Base-by-base conservation (phyloP, 225 moss, liverwort and hornwort species). In the Thuidium tamariscinum region DNA sequence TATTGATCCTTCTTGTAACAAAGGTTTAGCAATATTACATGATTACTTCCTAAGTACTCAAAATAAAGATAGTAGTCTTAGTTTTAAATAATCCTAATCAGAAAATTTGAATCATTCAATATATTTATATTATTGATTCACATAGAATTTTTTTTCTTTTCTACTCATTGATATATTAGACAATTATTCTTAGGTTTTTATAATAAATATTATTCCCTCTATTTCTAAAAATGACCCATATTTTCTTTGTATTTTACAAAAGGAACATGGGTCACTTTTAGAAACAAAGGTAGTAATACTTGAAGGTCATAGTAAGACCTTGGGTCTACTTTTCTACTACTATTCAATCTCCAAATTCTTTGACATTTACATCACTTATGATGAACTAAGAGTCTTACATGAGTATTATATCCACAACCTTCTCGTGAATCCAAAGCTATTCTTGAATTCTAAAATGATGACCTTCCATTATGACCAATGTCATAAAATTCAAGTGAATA, bases 151-250 rank as follows among this genome's bases (percentile, higher is more conserved):
- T 22, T 10, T 67, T 7, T 61, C 19, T 61, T 68, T 41, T 41
- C 23, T 68, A 37, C 39, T 25, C 4, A 41, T 7, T 41, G 1
- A 39, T 69, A 23, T 7, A 39, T 14, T 2, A 39, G 4, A 41
- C 0, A 0, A 25, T 23, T 67, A 7, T 67, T 4, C 2, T 30
- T 7, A 34, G 9, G 8, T 32, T 61, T 16, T 16, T 4, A 9
- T 8, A n/a, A 19, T n/a, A 65, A 10, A 65, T 20, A 36, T 20
- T 11, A n/a, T n/a, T n/a, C n/a, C n/a, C n/a, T n/a, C n/a, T n/a
- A n/a, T n/a, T n/a, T n/a, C n/a, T n/a, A n/a, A n/a, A n/a, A n/a
- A n/a, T n/a, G n/a, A n/a, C n/a, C n/a, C n/a, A n/a, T n/a, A n/a
- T n/a, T n/a, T n/a, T n/a, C n/a, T n/a, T n/a, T n/a, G n/a, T n/a